Conservation (phyloP, 495 filamentous ascomycete genomes). For the Platismatia glauca region DNA sequence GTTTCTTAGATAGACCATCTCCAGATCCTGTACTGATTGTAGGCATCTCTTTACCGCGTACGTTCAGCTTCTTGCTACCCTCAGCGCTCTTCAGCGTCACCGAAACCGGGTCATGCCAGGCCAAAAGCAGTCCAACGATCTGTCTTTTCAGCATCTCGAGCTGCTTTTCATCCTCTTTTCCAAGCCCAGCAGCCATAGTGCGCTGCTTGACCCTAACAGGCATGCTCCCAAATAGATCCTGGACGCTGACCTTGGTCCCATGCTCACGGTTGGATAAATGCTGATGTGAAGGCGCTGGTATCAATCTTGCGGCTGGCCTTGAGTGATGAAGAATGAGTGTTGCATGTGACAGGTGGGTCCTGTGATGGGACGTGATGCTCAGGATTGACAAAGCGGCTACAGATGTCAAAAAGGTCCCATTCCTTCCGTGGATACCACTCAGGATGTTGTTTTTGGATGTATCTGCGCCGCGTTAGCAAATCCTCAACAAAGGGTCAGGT, state of each 20-base stretch:
- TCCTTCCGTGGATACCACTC: conserved; percentile 50
- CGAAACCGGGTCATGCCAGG: conserved; percentile 44
- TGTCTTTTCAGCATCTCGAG: conserved; percentile 58
- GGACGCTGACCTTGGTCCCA: conserved; percentile 72
- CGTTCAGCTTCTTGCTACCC: conserved; percentile 18
- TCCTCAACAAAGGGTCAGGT: conserved; percentile 1
- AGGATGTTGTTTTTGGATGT: conserved; percentile 61
- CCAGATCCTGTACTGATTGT: not conserved
- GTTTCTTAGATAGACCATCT: not conserved
- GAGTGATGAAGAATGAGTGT: conserved; percentile 64
- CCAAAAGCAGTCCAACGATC: conserved; percentile 56
- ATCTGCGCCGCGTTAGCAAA: conserved; percentile 37
- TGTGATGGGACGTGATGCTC: conserved; percentile 69
- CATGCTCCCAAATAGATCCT: conserved; percentile 90
- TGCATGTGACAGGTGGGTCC: conserved; percentile 53
- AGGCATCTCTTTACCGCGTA: conserved; percentile 15
- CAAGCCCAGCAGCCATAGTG: conserved; percentile 37
- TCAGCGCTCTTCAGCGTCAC: conserved; percentile 38
- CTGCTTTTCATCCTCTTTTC: conserved; percentile 52
- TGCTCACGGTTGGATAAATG: conserved; percentile 46
- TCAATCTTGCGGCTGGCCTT: conserved; percentile 55
- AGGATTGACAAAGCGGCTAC: conserved; percentile 68
- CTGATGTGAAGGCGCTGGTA: conserved; percentile 55
- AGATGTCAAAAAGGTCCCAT: conserved; percentile 71
- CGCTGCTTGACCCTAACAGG: conserved; percentile 90